phyloP scores from a whole-genome alignment of 164 flowering plant genomes.

The Vitis rupestris region DNA sequence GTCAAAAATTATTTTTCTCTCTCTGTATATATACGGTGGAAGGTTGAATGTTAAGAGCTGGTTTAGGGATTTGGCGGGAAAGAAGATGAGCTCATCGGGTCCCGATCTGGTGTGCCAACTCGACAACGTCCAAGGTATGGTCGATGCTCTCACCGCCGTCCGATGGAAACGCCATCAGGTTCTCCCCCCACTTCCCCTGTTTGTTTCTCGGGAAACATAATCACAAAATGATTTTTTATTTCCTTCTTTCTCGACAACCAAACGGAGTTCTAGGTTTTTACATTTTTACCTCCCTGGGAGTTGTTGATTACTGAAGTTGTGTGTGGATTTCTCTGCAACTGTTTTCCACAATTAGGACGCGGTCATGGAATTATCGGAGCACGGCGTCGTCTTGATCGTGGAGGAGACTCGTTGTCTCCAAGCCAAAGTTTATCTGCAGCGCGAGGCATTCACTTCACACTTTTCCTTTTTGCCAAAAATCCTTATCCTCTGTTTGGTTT shows the following conservation, averaged over 20 bases:
- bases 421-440: slow-evolving; percentile 93
- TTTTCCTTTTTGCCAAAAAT: background rate
- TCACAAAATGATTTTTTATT: too few species aligned
- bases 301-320: background rate
- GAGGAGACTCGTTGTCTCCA: slow-evolving; percentile 92
- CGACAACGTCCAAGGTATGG: slow-evolving; percentile 87
- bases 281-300: background rate
- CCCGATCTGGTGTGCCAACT: slow-evolving; percentile 76
- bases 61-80: slow-evolving; percentile 51
- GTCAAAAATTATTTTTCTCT: too few species aligned
- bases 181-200: background rate
- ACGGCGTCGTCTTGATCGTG: slow-evolving; percentile 82
- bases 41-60: too few species aligned
- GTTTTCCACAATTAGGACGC: slow-evolving; percentile 56
- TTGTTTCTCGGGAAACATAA: slow-evolving; percentile 2
- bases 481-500: slow-evolving; percentile 2
- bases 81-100: slow-evolving; percentile 54
- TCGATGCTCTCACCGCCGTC: slow-evolving; percentile 86
- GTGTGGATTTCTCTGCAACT: too few species aligned
- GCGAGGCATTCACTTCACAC: slow-evolving; percentile 48
- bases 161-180: slow-evolving; percentile 94
- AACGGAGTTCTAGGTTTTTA: slow-evolving; percentile 13
- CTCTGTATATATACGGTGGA: too few species aligned
- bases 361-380: slow-evolving; percentile 80
- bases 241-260: slow-evolving; percentile 6